Evolutionary conservation across 1,284 basidiomycete species (phyloP).

Genomic region (Trichosporon sp.): DNA sequence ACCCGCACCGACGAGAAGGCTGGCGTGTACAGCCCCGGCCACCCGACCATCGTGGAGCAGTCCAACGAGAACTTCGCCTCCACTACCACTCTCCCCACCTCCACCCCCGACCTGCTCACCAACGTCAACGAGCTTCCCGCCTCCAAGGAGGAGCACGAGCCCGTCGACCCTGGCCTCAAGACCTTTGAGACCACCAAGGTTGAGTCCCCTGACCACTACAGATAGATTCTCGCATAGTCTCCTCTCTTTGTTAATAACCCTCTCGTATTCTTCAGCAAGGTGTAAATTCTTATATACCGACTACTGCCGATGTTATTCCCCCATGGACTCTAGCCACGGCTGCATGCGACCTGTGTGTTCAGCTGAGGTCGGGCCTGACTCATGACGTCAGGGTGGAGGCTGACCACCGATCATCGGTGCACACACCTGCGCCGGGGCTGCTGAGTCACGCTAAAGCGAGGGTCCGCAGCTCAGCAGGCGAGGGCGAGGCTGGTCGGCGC

Average conservation of each 20-base stretch:
- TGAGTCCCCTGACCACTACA: not conserved
- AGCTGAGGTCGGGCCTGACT: no score
- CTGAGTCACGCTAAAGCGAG: no score
- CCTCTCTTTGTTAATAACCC: not conserved
- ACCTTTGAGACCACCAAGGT: not conserved
- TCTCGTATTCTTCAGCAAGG: not conserved
- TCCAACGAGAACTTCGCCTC: slow-evolving; percentile 1
- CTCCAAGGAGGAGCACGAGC: not conserved
- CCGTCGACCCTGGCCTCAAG: not conserved
- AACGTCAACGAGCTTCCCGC: not conserved
- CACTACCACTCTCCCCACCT: not conserved
- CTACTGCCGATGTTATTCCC: slow-evolving; percentile 2
- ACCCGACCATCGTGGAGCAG: not conserved
- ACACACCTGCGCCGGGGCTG: no score
- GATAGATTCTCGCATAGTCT: not conserved
- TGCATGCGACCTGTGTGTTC: no score
- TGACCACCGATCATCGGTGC: no score
- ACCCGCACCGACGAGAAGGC: not conserved
- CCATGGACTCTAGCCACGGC: not conserved
- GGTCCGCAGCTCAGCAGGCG: no score
- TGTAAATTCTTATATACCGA: slow-evolving; percentile 1
- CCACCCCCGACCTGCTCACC: not conserved
- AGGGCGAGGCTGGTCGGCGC: no score
- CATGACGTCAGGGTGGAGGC: no score
- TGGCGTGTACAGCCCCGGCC: not conserved